phyloP scores from a whole-genome alignment of 345 rosid genomes.

The Tarenaya hassleriana region DNA sequence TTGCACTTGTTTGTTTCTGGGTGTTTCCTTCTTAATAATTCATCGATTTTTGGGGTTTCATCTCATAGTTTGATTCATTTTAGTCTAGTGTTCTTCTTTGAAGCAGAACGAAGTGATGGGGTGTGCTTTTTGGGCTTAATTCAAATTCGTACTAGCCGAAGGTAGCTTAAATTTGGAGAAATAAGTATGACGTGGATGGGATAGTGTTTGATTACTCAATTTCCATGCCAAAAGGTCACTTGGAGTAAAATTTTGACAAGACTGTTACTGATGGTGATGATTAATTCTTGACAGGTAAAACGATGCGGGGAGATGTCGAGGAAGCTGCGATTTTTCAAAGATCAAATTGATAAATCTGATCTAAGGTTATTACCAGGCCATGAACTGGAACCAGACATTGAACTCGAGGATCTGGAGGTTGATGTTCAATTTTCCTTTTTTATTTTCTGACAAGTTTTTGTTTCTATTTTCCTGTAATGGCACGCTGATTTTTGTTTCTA shows the following conservation, averaged over 20 bases:
- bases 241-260: no score
- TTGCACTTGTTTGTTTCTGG: not conserved
- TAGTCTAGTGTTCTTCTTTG: no score
- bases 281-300: constrained; percentile 49
- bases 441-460: no score
- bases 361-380: constrained; percentile 42
- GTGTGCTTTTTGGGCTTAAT: not conserved
- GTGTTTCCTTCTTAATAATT: not conserved
- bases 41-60: no score
- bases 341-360: constrained; percentile 83
- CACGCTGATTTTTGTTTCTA: not conserved
- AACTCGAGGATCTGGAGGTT: constrained; percentile 91
- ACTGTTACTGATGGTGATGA: no score
- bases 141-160: constrained; percentile 5
- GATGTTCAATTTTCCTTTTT: constrained; percentile 6
- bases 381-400: constrained; percentile 54
- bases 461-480: not conserved
- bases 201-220: no score
- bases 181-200: not conserved
- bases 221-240: no score
- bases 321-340: constrained; percentile 80
- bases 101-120: not conserved
- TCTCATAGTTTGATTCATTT: no score
- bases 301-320: constrained; percentile 95
- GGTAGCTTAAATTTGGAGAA: not conserved